Base-by-base conservation (phyloP, 495 filamentous ascomycete species). In the Hypoxylon intermedium region DNA sequence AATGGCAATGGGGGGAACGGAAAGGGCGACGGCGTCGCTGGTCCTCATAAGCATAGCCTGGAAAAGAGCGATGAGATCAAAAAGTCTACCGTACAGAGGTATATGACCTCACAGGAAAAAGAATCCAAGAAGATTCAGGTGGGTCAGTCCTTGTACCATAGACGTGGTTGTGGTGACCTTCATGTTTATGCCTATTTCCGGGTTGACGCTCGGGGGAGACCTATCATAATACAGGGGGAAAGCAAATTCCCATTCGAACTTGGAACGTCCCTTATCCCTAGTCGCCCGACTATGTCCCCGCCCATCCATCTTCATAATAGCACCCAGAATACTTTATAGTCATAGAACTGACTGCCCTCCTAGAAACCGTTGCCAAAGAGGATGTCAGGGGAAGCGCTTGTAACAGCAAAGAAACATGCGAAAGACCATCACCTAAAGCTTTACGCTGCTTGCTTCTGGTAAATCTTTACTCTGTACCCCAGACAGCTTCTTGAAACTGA, bases 391-490 rank as follows among this genome's bases (percentile, higher is more conserved):
- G 68, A 76, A 53, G 93, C 93, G 37, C 77, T 87, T 15, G 74
- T 74, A 40, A 97, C 93, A n/a, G 91, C 82, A 3, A 82, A 84
- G 65, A 85, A 81, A 26, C 93, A 90, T 64, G 79, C 82, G 11
- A 83, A 85, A 56, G 88, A 90, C 4, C 72, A 84, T 47, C 86
- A 87, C 16, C 74, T 97, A 33, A 94, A 93, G 74, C 75, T 98
- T 5, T 96, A 87, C 74, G 91, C 91, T 38, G 90, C 88, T 68
- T 95, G 92, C 74, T 97, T 96, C 73, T 97, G 93, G 91, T 93
- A 73, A 71, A 85, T 77, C 9, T 34, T 36, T 20, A 33, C 47
- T 36, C 16, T 18, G 28, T 19, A 40, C 20, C 9, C 6, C 20
- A 42, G 12, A 13, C 3, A 3, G 3, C 9, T 21, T 56, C 19